Evolutionary conservation across 169 alveolate genomes (phyloP), one percentile per base, ranked within the genome.

Genomic region (Plasmodium gonderi): DNA sequence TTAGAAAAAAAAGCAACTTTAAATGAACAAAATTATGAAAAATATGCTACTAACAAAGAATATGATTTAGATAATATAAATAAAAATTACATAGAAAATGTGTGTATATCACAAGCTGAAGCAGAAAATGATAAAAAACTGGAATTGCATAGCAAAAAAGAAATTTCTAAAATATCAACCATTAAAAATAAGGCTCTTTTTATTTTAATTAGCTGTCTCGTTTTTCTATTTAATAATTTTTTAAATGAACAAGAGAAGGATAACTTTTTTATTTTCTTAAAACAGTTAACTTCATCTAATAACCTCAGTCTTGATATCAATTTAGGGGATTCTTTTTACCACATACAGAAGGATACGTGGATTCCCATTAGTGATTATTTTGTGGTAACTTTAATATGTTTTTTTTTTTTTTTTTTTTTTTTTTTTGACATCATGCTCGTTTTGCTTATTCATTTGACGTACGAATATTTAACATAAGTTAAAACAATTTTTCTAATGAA

Each of bases 61-160:
- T 85, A 74, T 44, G 69, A 85, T 68, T 75, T 85, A 67, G 87
- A 85, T 54, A 75, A 75, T 40, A 49, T 85, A 85, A 82, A 85
- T 49, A 85, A 85, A 85, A 85, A 31, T 38, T 85, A 85, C 68
- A 85, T 85, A 75, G 87, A 85, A 26, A 85, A 85, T 85, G 74
- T 85, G 42, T 85, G 92, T 54, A 74, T 85, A 75, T 23, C 31
- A 38, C 92, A 85, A 38, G 87, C 92, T 26, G 92, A 85, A 40
- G 67, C 49, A 45, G 92, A 85, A 74, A 85, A 85, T 85, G 68
- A 45, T 51, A 85, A 60, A 75, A 74, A 85, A 75, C 40, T 85
- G 17, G 89, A 85, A 74, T 20, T 49, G 33, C 47, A 54, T 60
- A 85, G 81, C 68, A 85, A 85, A 54, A 54, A 85, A 54, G 92